Evolutionary conservation across 2,329 filamentous ascomycete species (phyloP), one percentile per base, ranked within the genome.

Genomic region (Colletotrichum incanum): DNA sequence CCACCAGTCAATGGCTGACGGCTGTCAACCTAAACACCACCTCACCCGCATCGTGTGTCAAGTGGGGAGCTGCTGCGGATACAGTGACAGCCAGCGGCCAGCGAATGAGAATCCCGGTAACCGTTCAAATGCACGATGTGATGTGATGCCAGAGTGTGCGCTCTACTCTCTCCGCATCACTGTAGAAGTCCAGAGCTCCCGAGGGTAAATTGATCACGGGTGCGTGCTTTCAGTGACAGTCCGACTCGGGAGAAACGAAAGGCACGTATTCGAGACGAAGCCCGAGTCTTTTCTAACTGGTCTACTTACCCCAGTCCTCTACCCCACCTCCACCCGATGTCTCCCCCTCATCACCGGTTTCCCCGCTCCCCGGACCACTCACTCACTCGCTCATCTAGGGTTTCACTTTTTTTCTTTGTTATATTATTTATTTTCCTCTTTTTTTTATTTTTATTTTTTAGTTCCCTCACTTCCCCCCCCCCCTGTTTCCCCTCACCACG

Each of bases 1-100:
- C 69, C 69, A 71, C 69, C 69, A 71, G 65, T 71, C 50, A 67
- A 18, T 68, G 69, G 65, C 54, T 58, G 65, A 71, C 64, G 68
- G 49, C 49, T 62, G 68, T 67, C 63, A 67, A 67, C 45, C 31
- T 61, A 54, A 64, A 64, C 49, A 64, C 41, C 31, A 52, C 60
- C 28, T 52, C 45, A 62, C 59, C 59, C 45, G 45, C 28, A 49
- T 34, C 45, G 43, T 34, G 43, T 50, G 23, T 23, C 45, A 54
- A 47, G 37, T 64, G 47, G 49, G 20, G 43, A 54, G 34, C 49
- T 41, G 23, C 49, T n/a, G 47, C 37, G 49, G 47, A 31, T 43
- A 41, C 37, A 31, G 26, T 34, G 37, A 50, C 45, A 26, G 37
- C 60, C 49, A 28, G 37, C 5, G 23, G 20, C 49, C 26, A 16